Percentiles rank a stretch among this genome's conserved stretches.
phyloP scores from a whole-genome alignment of 2,329 filamentous ascomycete species.

The Phialemonium atrogriseum region DNA sequence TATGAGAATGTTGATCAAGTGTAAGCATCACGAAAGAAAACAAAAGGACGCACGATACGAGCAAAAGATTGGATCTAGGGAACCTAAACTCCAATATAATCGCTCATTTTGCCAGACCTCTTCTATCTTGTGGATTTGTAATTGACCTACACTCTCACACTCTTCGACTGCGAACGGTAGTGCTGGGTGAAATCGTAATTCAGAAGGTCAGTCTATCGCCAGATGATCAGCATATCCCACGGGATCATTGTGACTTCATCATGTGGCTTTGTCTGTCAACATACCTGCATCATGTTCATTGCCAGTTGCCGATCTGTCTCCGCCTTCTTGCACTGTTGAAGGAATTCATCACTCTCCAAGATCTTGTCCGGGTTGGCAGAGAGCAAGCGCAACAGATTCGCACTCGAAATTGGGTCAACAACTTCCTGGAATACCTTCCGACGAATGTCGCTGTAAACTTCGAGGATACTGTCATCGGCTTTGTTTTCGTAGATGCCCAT shows the following conservation, averaged over 20 bases:
- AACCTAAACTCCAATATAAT: too few relatives aligned
- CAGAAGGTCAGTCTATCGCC: not conserved
- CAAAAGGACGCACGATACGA: too few relatives aligned
- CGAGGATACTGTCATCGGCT: slow-evolving; percentile 28
- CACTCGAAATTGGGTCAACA: slow-evolving; percentile 10
- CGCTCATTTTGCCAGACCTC: too few relatives aligned
- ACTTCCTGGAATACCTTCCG: slow-evolving; percentile 22
- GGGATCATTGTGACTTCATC: too few relatives aligned
- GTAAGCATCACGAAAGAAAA: too few relatives aligned
- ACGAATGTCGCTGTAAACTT: slow-evolving; percentile 29
- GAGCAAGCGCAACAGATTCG: slow-evolving; percentile 9
- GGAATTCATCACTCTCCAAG: not conserved
- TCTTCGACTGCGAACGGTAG: too few relatives aligned
- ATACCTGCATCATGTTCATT: not conserved
- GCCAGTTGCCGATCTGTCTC: not conserved
- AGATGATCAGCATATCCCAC: too few relatives aligned
- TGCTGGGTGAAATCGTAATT: not conserved
- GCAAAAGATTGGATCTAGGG: too few relatives aligned
- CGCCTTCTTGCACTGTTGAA: not conserved
- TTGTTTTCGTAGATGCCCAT: slow-evolving; percentile 27
- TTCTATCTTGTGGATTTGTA: too few relatives aligned
- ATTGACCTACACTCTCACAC: too few relatives aligned
- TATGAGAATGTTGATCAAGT: too few relatives aligned
- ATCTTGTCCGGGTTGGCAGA: slow-evolving; percentile 3
- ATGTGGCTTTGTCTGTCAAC: too few relatives aligned